phyloP scores from a whole-genome alignment of 257 asterid species.

The Solanum megistacrolobum region DNA sequence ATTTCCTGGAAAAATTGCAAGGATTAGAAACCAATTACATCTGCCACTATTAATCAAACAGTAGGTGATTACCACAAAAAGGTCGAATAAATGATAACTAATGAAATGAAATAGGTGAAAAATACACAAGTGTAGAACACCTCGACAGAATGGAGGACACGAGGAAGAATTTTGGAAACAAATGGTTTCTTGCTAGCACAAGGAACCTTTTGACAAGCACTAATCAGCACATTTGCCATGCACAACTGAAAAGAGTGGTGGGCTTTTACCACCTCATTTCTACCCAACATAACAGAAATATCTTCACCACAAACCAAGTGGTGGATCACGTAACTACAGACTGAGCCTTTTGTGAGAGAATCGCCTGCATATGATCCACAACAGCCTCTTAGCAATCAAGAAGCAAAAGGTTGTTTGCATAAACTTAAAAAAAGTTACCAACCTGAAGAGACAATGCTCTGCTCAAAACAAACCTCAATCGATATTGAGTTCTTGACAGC shows the following conservation, averaged over 20 bases:
- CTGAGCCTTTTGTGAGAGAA: conserved; percentile 21
- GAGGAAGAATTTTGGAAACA: conserved; percentile 43
- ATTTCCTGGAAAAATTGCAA: conserved; percentile 28
- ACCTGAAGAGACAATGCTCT: neutral
- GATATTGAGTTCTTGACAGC: conserved; percentile 19
- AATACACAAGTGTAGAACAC: conserved; percentile 9
- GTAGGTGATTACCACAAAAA: neutral
- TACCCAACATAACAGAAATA: conserved; percentile 15
- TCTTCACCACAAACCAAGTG: conserved; percentile 26
- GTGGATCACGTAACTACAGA: conserved; percentile 43
- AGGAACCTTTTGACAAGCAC: conserved; percentile 73
- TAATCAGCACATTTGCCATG: conserved; percentile 87
- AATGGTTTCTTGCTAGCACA: conserved; percentile 45
- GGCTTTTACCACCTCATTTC: conserved; percentile 10
- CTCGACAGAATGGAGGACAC: conserved; percentile 31
- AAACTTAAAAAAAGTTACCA: neutral
- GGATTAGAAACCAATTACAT: neutral
- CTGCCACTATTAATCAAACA: neutral
- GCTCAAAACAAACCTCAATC: neutral
- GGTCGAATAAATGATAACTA: neutral
- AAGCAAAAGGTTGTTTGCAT: neutral
- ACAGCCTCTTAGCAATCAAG: conserved; percentile 5
- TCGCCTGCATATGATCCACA: conserved; percentile 29
- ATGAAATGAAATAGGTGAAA: neutral
- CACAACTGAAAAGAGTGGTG: conserved; percentile 58